A percentile compares a stretch with the other conserved stretches of the same genome.
phyloP scores from a whole-genome alignment of 306 rosid genomes.

The Quercus berberidifolia region DNA sequence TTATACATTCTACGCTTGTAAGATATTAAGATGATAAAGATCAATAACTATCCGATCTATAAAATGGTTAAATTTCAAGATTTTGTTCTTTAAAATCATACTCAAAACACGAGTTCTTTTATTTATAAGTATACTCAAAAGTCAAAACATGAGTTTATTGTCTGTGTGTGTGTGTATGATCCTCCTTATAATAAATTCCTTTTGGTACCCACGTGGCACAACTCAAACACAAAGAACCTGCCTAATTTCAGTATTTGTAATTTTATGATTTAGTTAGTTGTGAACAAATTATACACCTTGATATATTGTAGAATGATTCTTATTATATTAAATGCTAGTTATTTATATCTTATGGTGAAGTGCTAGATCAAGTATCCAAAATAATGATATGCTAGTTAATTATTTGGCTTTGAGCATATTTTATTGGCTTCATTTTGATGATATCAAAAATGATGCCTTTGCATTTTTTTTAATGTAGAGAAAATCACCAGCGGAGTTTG shows the following conservation, averaged over 20 bases:
- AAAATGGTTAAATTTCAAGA: no score
- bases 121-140: no score
- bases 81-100: no score
- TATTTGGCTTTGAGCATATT: neutral
- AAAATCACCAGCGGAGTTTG: slow-evolving; percentile 62
- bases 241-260: neutral
- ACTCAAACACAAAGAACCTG: slow-evolving; percentile 1
- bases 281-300: neutral
- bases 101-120: no score
- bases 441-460: slow-evolving; percentile 11
- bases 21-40: no score
- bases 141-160: no score
- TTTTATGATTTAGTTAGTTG: neutral
- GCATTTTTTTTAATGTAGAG: slow-evolving; percentile 36
- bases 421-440: slow-evolving; percentile 14
- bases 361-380: neutral
- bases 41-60: no score
- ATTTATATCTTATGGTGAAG: neutral
- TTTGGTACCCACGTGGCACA: neutral
- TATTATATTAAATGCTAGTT: neutral
- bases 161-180: neutral
- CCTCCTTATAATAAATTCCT: neutral
- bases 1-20: no score
- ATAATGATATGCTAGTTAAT: neutral
- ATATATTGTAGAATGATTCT: neutral